Evolutionary conservation across 345 rosid species (phyloP), one percentile per base, ranked within the genome.

Genomic region (Eucalyptus brandiana): DNA sequence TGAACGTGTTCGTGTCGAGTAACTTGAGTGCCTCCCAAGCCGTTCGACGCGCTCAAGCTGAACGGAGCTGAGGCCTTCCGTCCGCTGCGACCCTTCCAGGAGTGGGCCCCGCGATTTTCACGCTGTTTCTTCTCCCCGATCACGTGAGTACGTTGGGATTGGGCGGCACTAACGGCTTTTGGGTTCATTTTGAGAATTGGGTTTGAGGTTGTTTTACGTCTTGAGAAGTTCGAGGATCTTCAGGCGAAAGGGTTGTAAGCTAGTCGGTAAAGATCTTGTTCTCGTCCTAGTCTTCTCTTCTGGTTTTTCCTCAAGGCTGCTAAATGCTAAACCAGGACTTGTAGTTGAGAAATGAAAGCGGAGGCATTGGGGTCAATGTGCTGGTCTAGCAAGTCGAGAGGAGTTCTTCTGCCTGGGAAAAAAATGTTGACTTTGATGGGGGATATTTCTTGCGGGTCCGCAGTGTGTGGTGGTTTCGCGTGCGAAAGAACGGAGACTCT

Each of bases 31-130:
- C 97, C 98, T 14, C 98, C 98, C 81, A 98, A 96, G 89, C 92
- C 94, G 15, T 98, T 93, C 89, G 99, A 97, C 67, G 96, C 95
- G 11, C 97, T 97, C 87, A 94, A 95, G 93, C 96, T 89, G 88
- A 96, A 97, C 90, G 98, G 96, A 67, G 98, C 98, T 87, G 93
- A 96, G 62, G 94, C 97, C 87, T 91, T 96, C 91, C 97, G 1
- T 95, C 92, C 97, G 99, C 89, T 94, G 99, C 93, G 97, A 97
- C 91, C 98, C 98, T 47, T 95, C 99, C 54, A 95, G 98, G 67
- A 95, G 86, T 30, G 95, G 94, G 80, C 92, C 95, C 88, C 89
- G 85, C 89, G 98, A 98, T 89, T 96, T 92, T 92, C 99, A 98
- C 90, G 92, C 96, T 89, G 96, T 97, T 89, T 94, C 97, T 86